phyloP scores from a whole-genome alignment of 1,284 basidiomycete genomes.

The Microbotryomycetes sp. region DNA sequence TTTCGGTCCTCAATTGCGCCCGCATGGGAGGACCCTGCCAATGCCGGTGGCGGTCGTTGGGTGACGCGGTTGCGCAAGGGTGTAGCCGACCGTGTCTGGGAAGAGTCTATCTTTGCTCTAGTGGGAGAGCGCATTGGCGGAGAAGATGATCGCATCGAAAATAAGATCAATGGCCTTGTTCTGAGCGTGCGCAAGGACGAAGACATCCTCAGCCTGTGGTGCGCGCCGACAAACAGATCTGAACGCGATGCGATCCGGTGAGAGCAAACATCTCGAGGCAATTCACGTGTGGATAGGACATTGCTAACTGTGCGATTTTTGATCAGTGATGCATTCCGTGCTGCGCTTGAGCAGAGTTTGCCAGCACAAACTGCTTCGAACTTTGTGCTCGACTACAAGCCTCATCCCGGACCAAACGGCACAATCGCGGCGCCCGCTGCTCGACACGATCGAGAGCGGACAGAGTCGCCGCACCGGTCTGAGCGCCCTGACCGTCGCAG shows the following conservation, averaged over 20 bases:
- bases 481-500: background rate
- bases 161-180: constrained; percentile 33
- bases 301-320: background rate
- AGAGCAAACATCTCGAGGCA: no score
- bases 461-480: background rate
- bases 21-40: constrained; percentile 44
- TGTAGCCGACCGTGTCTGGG: constrained; percentile 35
- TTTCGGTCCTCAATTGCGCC: constrained; percentile 43
- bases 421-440: background rate
- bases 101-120: constrained; percentile 32
- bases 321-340: constrained; percentile 21
- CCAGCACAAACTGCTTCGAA: constrained; percentile 9
- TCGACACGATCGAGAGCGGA: background rate
- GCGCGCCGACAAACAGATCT: constrained; percentile 20
- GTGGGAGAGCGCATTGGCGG: constrained; percentile 28
- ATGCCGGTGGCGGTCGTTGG: constrained; percentile 44
- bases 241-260: constrained; percentile 29
- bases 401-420: constrained; percentile 18
- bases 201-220: constrained; percentile 35
- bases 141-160: constrained; percentile 20
- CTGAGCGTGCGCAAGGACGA: constrained; percentile 34
- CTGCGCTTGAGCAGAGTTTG: constrained; percentile 20
- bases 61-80: constrained; percentile 40
- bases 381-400: constrained; percentile 32
- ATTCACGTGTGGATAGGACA: no score